Evolutionary conservation across 1,139 yeast species (phyloP), one percentile per base, ranked within the genome.

Genomic region (Zygosaccharomyces sapae): DNA sequence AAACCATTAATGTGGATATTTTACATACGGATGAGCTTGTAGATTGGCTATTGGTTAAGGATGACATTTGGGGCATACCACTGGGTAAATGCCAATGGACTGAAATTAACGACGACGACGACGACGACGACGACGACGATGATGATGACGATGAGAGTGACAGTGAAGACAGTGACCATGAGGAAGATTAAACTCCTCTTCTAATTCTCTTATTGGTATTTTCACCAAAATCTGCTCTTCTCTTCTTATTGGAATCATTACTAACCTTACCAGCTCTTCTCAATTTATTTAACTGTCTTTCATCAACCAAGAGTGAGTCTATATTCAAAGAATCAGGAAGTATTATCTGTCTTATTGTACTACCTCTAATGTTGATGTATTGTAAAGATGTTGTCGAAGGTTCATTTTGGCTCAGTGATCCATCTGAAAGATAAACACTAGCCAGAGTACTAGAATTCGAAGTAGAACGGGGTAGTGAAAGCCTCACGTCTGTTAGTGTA

Each of bases 301-400:
- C 77, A 57, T 81, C 87, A 30, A 77, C 81, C 50, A 92, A 71
- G 43, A 90, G 70, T n/a, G 81, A 74, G 55, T 92, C 98, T 41
- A 92, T 68, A 50, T 94, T 89, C 56, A 92, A 70, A 24, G 92
- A 83, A 57, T 92, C 98, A 0, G 98, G 97, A 38, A 92, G 73
- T 39, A 89, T 72, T 36, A 86, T 83, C 66, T 86, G 85, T 55
- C 98, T 78, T 35, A 92, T 84, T 53, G 87, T 94, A 67, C 83
- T 92, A 1, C 98, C 98, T 58, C 98, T 76, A 31, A 92, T 78
- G 57, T 86, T 89, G 62, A 92, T 83, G 63, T 78, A 87, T 57
- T 87, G 95, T 55, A 90, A 71, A 9, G 77, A 67, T 44, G 81
- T 77, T 76, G 81, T 51, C 80, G 77, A 25, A 85, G 80, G 79